A percentile compares a stretch with the other conserved stretches of the same genome.
Conservation (phyloP, 177 flowering plant species). For the Vitis hybrid region DNA sequence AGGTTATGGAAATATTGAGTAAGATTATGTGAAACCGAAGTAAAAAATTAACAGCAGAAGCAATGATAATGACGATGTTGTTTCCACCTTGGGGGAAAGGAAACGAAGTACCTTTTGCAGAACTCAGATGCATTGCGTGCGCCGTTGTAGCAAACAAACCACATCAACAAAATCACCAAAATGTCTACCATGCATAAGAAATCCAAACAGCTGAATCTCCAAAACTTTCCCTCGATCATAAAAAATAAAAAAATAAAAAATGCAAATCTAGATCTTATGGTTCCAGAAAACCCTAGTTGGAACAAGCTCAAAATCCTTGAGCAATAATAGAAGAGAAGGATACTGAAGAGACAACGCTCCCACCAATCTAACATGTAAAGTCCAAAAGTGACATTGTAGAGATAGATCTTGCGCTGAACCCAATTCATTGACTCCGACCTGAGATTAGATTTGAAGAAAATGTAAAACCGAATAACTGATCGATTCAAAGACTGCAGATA, state of each 20-base stretch:
- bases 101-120: slow-evolving; percentile 13
- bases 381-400: slow-evolving; percentile 51
- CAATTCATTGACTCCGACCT: slow-evolving; percentile 28
- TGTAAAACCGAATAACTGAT: too few relatives aligned
- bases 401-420: slow-evolving; percentile 50
- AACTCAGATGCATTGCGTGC: slow-evolving; percentile 9
- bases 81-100: not conserved
- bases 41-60: too few relatives aligned
- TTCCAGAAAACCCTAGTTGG: too few relatives aligned
- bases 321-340: slow-evolving; percentile 22
- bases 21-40: too few relatives aligned
- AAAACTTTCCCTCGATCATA: too few relatives aligned
- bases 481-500: too few relatives aligned
- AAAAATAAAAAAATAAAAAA: too few relatives aligned
- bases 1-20: too few relatives aligned
- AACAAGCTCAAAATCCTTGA: too few relatives aligned
- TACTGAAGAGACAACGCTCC: slow-evolving; percentile 55
- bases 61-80: not conserved
- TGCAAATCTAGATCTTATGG: too few relatives aligned
- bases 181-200: slow-evolving; percentile 18
- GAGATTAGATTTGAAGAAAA: too few relatives aligned
- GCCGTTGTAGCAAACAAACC: slow-evolving; percentile 29
- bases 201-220: not conserved
- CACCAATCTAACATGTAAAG: slow-evolving; percentile 53
- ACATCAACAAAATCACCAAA: slow-evolving; percentile 30